Percentiles rank a stretch among this genome's conserved stretches.
phyloP scores from a whole-genome alignment of 2,329 filamentous ascomycete genomes.

The Aschersonia sp. region DNA sequence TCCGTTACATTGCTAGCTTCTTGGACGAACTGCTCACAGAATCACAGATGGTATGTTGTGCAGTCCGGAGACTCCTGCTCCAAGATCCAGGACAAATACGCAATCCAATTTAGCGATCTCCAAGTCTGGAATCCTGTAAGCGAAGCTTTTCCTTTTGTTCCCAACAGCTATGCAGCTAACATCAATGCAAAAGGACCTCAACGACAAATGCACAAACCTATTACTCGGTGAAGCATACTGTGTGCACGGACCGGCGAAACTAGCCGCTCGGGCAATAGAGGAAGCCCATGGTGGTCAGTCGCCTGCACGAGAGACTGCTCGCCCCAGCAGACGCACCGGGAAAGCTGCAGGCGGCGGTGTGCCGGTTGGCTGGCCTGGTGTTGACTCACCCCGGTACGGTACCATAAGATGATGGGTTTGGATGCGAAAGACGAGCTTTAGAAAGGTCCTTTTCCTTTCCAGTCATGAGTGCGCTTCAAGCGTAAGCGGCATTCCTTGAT shows the following conservation, averaged over 20 bases:
- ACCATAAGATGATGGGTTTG: neutral
- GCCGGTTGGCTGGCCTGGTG: conserved; percentile 1
- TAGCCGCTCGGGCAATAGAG: neutral
- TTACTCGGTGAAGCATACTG: conserved; percentile 1
- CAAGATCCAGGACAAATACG: conserved; percentile 1
- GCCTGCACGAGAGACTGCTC: neutral
- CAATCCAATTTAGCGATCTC: neutral
- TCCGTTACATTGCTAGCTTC: neutral
- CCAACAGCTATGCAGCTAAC: neutral
- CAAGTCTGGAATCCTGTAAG: conserved; percentile 1
- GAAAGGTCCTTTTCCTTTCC: neutral
- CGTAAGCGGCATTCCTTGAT: neutral
- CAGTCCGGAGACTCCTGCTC: conserved; percentile 1
- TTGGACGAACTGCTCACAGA: neutral
- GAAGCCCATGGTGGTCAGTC: neutral
- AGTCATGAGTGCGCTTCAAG: neutral
- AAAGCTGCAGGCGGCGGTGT: neutral
- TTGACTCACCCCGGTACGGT: conserved; percentile 1
- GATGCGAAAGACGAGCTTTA: neutral
- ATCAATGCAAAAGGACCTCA: neutral
- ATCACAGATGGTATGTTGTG: conserved; percentile 1
- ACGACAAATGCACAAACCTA: conserved; percentile 1
- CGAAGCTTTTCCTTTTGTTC: neutral
- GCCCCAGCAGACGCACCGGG: neutral
- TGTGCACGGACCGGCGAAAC: neutral